Evolutionary conservation across 805 yeast genomes (phyloP).

Genomic region (Candida dajiaensis): DNA sequence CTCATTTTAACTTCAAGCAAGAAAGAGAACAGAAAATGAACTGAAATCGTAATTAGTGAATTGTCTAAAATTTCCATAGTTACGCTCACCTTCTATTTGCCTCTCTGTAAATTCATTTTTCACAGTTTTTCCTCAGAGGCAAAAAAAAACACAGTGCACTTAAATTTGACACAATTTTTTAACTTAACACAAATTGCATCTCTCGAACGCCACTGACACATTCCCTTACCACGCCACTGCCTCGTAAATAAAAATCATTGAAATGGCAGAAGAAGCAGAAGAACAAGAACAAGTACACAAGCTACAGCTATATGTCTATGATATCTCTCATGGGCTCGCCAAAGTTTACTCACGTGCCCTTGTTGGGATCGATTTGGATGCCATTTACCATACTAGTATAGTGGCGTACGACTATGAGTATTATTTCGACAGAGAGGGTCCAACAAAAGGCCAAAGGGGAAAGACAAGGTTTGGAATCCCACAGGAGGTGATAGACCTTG

Average conservation of each 20-base stretch:
- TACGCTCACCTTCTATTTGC: no score
- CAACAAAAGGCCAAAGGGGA: slow-evolving; percentile 39
- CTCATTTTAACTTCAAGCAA: no score
- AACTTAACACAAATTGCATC: not conserved
- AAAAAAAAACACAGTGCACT: no score
- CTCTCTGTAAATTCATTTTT: no score
- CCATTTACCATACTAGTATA: slow-evolving; percentile 62
- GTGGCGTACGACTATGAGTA: slow-evolving; percentile 49
- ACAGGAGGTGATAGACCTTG: slow-evolving; percentile 44
- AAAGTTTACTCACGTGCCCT: slow-evolving; percentile 41
- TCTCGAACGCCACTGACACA: not conserved
- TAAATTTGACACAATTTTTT: not conserved
- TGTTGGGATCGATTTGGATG: slow-evolving; percentile 50
- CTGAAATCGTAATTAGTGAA: no score
- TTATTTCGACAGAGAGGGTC: slow-evolving; percentile 56
- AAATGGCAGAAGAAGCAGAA: not conserved
- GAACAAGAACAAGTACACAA: not conserved
- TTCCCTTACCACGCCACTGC: no score
- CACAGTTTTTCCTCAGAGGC: no score
- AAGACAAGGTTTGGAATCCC: slow-evolving; percentile 56
- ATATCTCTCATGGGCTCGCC: slow-evolving; percentile 59
- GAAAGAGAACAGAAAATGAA: no score
- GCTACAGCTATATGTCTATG: slow-evolving; percentile 41
- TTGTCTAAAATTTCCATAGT: no score
- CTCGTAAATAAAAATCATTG: no score